These are phyloP conservation scores for Lyophyllum semitale DNA, from an alignment of 768 basidiomycete genomes.

Conservation along the genomic window DNA sequence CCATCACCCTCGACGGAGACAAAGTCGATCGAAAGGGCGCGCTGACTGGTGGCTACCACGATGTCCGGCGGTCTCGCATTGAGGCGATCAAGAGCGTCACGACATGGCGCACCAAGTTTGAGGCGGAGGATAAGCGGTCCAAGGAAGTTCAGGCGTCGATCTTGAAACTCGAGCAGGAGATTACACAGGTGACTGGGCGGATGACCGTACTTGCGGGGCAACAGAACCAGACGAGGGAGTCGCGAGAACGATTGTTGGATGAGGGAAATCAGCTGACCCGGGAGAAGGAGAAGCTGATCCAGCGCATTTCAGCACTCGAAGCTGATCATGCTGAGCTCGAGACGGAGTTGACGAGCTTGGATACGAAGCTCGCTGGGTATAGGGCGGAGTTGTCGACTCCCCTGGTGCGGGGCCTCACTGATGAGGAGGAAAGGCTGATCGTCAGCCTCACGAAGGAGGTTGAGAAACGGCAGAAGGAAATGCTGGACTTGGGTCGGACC, in stretches of 20 bases:
- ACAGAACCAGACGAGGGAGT: constrained; percentile 68
- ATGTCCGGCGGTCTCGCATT: constrained; percentile 85
- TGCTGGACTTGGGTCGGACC: constrained; percentile 66
- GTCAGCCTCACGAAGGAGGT: constrained; percentile 72
- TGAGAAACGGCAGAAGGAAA: constrained; percentile 69
- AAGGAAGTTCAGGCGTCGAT: constrained; percentile 77
- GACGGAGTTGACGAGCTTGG: constrained; percentile 64
- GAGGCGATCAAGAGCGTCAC: constrained; percentile 81
- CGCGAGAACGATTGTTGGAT: constrained; percentile 64
- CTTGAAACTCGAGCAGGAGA: constrained; percentile 78
- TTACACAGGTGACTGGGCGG: constrained; percentile 72
- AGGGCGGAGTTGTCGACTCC: constrained; percentile 71
- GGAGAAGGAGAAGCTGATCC: constrained; percentile 72
- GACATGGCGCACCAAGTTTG: constrained; percentile 73
- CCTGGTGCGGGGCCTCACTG: constrained; percentile 72
- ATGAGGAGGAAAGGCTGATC: constrained; percentile 69
- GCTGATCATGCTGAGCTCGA: constrained; percentile 69
- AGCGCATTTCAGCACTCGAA: constrained; percentile 65
- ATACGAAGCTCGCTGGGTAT: constrained; percentile 65
- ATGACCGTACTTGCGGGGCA: constrained; percentile 72
- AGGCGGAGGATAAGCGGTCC: constrained; percentile 62
- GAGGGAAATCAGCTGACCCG: constrained; percentile 59
- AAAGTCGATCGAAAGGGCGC: constrained; percentile 96
- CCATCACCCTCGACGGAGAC: constrained; percentile 97
- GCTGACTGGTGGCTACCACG: constrained; percentile 95